A percentile compares a stretch with the other conserved stretches of the same genome.
Evolutionary conservation across 2,329 filamentous ascomycete genomes (phyloP).

Genomic region (Pestalotiopsis sp.): DNA sequence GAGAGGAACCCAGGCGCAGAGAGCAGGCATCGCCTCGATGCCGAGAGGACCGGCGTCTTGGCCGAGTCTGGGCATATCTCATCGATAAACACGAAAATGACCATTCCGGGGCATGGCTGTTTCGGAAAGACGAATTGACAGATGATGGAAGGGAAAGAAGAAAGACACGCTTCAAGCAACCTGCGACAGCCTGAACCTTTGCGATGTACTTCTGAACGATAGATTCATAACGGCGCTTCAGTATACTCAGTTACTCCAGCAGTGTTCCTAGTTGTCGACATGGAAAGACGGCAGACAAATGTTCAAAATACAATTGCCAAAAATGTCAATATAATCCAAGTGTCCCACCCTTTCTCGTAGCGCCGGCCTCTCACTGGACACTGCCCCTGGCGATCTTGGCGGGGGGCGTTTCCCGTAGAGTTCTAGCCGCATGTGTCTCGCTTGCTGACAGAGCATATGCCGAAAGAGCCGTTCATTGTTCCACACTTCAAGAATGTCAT

Average conservation of each 20-base stretch:
- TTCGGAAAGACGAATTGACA: not conserved
- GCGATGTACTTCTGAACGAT: too few relatives aligned
- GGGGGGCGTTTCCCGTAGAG: not conserved
- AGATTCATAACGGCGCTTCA: too few relatives aligned
- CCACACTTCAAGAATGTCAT: not conserved
- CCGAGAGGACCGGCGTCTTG: slow-evolving; percentile 7
- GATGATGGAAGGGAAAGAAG: not conserved
- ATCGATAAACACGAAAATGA: not conserved
- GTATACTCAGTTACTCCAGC: too few relatives aligned
- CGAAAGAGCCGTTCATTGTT: not conserved
- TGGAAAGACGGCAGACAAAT: not conserved
- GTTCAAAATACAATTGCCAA: not conserved
- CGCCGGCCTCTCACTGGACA: not conserved
- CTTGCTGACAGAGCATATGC: not conserved
- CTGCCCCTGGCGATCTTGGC: slow-evolving; percentile 9
- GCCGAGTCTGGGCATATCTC: slow-evolving; percentile 5
- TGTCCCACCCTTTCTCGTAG: not conserved
- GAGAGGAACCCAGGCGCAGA: not conserved
- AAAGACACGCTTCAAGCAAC: not conserved
- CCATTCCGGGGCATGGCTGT: not conserved
- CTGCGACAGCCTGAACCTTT: too few relatives aligned
- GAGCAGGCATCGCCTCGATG: slow-evolving; percentile 5
- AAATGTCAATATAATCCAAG: not conserved
- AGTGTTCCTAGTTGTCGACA: too few relatives aligned
- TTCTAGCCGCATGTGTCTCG: slow-evolving; percentile 5